phyloP scores from a whole-genome alignment of 805 yeast species.

The Ogataea polymorpha region DNA sequence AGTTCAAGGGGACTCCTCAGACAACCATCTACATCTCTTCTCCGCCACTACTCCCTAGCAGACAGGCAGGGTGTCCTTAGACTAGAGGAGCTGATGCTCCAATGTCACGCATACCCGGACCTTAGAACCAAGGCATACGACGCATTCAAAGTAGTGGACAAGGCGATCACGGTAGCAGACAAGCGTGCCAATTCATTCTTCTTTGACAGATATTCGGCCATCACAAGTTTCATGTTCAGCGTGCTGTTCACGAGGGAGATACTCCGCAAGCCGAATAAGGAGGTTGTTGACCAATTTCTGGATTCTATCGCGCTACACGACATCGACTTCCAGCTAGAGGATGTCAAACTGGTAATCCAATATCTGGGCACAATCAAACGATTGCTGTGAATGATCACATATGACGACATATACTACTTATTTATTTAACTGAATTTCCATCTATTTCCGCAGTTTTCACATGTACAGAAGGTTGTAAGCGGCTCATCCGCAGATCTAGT shows the following conservation, averaged over 20 bases:
- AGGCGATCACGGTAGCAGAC: slow-evolving; percentile 14
- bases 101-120: slow-evolving; percentile 17
- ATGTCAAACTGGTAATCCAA: slow-evolving; percentile 13
- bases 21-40: slow-evolving; percentile 1
- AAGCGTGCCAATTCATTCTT: slow-evolving; percentile 10
- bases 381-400: background rate
- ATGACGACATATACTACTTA: slow-evolving; percentile 4
- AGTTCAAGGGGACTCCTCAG: background rate
- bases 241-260: slow-evolving; percentile 11
- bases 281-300: slow-evolving; percentile 13
- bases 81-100: slow-evolving; percentile 16
- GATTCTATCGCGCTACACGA: slow-evolving; percentile 12
- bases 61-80: slow-evolving; percentile 14
- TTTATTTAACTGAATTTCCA: slow-evolving; percentile 82
- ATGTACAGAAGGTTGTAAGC: slow-evolving; percentile 94
- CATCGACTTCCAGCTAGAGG: slow-evolving; percentile 13
- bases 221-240: slow-evolving; percentile 12
- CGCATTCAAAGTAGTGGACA: slow-evolving; percentile 12
- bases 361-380: slow-evolving; percentile 14
- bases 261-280: slow-evolving; percentile 11
- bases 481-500: slow-evolving; percentile 99
- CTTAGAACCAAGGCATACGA: slow-evolving; percentile 15
- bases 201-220: slow-evolving; percentile 6
- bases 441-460: slow-evolving; percentile 95
- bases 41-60: slow-evolving; percentile 8